phyloP scores from a whole-genome alignment of 768 basidiomycete species.

The Mycena albidolilacea region DNA sequence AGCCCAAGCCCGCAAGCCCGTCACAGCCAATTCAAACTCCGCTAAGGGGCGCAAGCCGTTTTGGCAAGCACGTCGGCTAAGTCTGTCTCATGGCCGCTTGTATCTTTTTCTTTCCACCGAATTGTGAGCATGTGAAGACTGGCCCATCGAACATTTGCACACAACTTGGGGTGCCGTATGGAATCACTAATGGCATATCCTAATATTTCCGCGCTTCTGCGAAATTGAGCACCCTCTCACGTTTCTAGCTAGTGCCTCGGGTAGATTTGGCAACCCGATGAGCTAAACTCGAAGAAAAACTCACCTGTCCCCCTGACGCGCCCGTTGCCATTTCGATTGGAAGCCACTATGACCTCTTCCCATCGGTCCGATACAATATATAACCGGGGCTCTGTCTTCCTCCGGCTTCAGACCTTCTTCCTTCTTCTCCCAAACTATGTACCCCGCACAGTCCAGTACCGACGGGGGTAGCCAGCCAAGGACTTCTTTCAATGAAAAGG shows the following conservation, averaged over 20 bases:
- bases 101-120: too few relatives aligned
- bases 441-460: neutral
- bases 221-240: neutral
- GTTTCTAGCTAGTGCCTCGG: neutral
- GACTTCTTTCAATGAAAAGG: neutral
- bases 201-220: neutral
- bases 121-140: slow-evolving; percentile 4
- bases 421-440: slow-evolving; percentile 1
- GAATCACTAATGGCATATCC: neutral
- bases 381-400: neutral
- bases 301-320: neutral
- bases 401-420: neutral
- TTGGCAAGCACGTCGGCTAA: too few relatives aligned
- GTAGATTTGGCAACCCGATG: neutral
- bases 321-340: neutral
- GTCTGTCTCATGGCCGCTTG: too few relatives aligned
- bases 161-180: neutral
- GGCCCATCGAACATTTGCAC: neutral
- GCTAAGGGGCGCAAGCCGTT: too few relatives aligned
- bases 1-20: too few relatives aligned
- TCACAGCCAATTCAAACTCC: too few relatives aligned
- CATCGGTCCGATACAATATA: neutral
- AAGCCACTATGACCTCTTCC: neutral
- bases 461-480: neutral
- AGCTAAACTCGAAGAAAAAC: neutral